Percentiles rank a stretch among this genome's conserved stretches.
Conservation (phyloP, 345 rosid genomes). For the Lepidium aucheri region DNA sequence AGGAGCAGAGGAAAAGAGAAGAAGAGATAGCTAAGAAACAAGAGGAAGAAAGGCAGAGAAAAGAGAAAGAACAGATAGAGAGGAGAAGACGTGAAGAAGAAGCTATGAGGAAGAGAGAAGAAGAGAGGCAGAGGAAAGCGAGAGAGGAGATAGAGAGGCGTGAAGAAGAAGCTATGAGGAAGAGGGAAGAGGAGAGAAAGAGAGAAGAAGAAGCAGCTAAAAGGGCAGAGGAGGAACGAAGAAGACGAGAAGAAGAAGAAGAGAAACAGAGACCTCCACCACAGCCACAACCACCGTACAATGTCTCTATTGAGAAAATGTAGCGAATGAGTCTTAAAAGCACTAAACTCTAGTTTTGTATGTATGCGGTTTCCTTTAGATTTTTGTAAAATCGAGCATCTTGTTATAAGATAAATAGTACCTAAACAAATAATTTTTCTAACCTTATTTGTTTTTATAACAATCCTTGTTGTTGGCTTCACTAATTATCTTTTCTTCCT, state of each 20-base stretch:
- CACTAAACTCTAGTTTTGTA: background rate
- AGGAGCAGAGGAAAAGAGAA: background rate
- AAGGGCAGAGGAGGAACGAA: constrained; percentile 13
- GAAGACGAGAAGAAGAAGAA: constrained; percentile 5
- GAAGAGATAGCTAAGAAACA: background rate
- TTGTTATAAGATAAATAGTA: too few species aligned
- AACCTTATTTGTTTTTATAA: too few species aligned
- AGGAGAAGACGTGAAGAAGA: background rate
- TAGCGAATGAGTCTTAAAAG: background rate
- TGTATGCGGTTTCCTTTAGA: background rate
- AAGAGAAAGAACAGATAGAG: background rate
- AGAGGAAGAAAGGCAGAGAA: background rate
- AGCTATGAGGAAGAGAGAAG: background rate
- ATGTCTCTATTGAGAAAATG: background rate
- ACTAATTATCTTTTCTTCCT: too few species aligned
- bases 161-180: constrained; percentile 17
- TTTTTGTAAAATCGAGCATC: background rate
- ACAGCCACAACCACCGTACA: background rate
- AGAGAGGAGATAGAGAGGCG: background rate
- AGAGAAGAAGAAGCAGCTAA: constrained; percentile 3
- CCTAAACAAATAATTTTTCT: too few species aligned
- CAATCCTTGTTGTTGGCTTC: too few species aligned
- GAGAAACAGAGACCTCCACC: constrained; percentile 3
- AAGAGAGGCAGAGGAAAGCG: background rate
- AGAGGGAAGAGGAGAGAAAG: background rate